Evolutionary conservation across 345 rosid genomes (phyloP).

Genomic region (Gossypium ekmanianum): DNA sequence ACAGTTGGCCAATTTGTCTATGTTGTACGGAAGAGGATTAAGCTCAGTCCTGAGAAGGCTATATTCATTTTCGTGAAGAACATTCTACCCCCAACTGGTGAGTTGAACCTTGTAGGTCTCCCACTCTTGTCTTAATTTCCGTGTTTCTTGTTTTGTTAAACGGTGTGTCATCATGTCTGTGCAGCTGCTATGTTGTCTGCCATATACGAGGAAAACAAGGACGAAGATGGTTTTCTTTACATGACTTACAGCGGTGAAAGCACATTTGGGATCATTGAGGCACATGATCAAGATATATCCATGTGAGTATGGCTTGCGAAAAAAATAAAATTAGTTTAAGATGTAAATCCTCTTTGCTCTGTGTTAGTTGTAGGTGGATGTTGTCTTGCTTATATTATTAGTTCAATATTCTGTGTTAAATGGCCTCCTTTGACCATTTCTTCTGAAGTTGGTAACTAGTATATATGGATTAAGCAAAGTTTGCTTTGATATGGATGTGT

Average conservation of each 20-base stretch:
- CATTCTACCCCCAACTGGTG: conserved; percentile 73
- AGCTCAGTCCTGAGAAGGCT: conserved; percentile 85
- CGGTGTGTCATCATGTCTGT: background rate
- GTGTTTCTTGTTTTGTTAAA: background rate
- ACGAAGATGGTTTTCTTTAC: conserved; percentile 95
- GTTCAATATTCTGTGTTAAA: background rate
- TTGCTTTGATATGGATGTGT: background rate
- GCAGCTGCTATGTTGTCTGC: conserved; percentile 96
- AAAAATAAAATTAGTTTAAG: conserved; percentile 18
- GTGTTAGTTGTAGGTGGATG: background rate
- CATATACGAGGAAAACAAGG: conserved; percentile 90
- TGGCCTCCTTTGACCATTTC: background rate
- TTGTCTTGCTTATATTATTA: background rate
- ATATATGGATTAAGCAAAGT: background rate
- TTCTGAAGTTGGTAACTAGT: background rate
- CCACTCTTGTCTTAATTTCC: background rate
- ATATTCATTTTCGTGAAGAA: conserved; percentile 75
- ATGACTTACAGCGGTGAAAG: conserved; percentile 99
- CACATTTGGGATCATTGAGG: conserved; percentile 66
- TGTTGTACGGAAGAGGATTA: conserved; percentile 85
- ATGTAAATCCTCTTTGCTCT: conserved; percentile 31
- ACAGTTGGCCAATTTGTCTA: conserved; percentile 84
- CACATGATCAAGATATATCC: background rate
- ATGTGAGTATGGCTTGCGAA: conserved; percentile 19
- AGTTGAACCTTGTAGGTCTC: conserved; percentile 12